Evolutionary conservation across 306 rosid genomes (phyloP).

Genomic region (Parietaria judaica): DNA sequence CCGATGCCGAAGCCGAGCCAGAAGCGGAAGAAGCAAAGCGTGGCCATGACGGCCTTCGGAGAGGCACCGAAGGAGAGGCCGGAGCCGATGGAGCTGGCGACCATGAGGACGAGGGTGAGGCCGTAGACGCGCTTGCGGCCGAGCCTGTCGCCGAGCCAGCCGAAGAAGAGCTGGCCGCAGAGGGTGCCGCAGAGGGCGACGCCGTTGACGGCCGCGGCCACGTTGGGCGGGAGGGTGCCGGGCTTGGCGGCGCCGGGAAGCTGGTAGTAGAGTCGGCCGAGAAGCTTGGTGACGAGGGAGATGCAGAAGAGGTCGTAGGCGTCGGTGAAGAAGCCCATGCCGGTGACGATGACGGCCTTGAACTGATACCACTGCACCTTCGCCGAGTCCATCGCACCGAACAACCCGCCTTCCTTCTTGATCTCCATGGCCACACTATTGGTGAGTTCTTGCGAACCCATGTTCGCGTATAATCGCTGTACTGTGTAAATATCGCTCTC

Average conservation of each 20-base stretch:
- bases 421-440: too few relatives aligned
- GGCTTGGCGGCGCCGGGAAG: not conserved
- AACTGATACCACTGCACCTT: too few relatives aligned
- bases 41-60: not conserved
- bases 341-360: too few relatives aligned
- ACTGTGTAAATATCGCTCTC: too few relatives aligned
- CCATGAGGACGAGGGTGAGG: not conserved
- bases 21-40: too few relatives aligned
- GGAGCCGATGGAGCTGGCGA: not conserved
- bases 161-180: not conserved
- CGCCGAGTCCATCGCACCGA: too few relatives aligned
- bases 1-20: too few relatives aligned
- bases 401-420: too few relatives aligned
- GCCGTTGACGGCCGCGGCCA: not conserved
- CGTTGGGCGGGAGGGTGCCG: not conserved
- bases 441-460: too few relatives aligned
- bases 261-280: not conserved
- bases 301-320: too few relatives aligned
- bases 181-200: constrained; percentile 7
- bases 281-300: not conserved
- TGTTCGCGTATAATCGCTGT: too few relatives aligned
- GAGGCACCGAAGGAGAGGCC: constrained; percentile 4
- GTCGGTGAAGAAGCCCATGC: too few relatives aligned
- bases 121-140: constrained; percentile 4
- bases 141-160: constrained; percentile 5